phyloP scores from a whole-genome alignment of 305 asterid species.

The Caryopteris hybrid region DNA sequence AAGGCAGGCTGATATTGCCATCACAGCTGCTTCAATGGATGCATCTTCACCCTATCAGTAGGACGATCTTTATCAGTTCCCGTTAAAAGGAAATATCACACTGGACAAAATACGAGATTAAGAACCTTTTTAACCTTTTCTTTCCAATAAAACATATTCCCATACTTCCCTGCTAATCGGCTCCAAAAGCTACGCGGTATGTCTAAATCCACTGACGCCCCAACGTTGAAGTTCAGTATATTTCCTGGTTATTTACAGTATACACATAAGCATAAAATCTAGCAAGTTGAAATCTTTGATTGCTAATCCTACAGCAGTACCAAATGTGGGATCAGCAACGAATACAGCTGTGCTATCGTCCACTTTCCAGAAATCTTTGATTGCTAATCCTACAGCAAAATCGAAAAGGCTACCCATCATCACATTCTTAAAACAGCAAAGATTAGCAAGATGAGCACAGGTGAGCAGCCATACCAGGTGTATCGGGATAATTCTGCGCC shows the following conservation, averaged over 20 bases:
- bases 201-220: conserved; percentile 82
- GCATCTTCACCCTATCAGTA: conserved; percentile 71
- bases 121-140: conserved; percentile 55
- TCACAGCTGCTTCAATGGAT: conserved; percentile 85
- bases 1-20: conserved; percentile 69
- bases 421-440: conserved; percentile 1
- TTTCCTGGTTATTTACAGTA: conserved; percentile 45
- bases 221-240: conserved; percentile 83
- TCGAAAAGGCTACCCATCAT: not conserved
- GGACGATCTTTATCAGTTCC: not conserved
- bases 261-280: not conserved
- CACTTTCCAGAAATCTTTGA: conserved; percentile 81
- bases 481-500: conserved; percentile 94
- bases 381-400: conserved; percentile 62
- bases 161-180: conserved; percentile 84
- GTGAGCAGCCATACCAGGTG: conserved; percentile 56
- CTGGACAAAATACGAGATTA: not conserved
- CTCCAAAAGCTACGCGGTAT: conserved; percentile 93
- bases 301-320: conserved; percentile 18
- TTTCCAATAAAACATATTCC: conserved; percentile 91
- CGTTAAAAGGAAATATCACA: not conserved
- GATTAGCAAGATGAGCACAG: too few relatives aligned
- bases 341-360: conserved; percentile 82
- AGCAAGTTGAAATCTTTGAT: not conserved
- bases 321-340: conserved; percentile 94